phyloP scores from a whole-genome alignment of 768 basidiomycete species.

The Lactarius quietus region DNA sequence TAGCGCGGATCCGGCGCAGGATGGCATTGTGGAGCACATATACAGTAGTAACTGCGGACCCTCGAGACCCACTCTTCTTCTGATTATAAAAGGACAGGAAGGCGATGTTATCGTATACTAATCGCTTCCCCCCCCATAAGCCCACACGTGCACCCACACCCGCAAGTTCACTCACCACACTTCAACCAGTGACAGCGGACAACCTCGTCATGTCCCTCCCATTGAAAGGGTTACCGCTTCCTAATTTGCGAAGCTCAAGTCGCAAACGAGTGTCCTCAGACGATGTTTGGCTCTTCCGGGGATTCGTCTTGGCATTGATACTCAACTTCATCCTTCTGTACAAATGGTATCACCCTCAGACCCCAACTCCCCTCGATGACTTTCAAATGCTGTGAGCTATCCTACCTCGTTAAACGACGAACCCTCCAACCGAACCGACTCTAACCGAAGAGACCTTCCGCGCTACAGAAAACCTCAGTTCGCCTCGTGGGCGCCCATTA shows the following conservation, averaged over 20 bases:
- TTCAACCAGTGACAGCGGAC: background rate
- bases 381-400: constrained; percentile 17
- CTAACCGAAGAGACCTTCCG: background rate
- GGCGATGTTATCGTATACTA: background rate
- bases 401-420: too few species aligned
- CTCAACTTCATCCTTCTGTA: constrained; percentile 9
- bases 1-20: too few species aligned
- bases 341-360: constrained; percentile 1
- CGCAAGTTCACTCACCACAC: background rate
- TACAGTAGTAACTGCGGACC: too few species aligned
- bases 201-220: background rate
- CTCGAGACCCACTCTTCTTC: too few species aligned
- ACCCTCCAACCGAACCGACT: background rate
- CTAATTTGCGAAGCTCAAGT: background rate
- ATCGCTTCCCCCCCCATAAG: background rate
- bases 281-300: constrained; percentile 4
- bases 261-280: background rate
- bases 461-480: constrained; percentile 15
- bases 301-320: background rate
- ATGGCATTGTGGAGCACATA: too few species aligned
- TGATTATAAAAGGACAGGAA: background rate
- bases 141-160: background rate
- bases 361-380: constrained; percentile 17
- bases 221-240: background rate
- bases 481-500: background rate